Percentiles rank a stretch among this genome's conserved stretches.
phyloP scores from a whole-genome alignment of 1,284 basidiomycete species.

The Apiotrichum laibachii region DNA sequence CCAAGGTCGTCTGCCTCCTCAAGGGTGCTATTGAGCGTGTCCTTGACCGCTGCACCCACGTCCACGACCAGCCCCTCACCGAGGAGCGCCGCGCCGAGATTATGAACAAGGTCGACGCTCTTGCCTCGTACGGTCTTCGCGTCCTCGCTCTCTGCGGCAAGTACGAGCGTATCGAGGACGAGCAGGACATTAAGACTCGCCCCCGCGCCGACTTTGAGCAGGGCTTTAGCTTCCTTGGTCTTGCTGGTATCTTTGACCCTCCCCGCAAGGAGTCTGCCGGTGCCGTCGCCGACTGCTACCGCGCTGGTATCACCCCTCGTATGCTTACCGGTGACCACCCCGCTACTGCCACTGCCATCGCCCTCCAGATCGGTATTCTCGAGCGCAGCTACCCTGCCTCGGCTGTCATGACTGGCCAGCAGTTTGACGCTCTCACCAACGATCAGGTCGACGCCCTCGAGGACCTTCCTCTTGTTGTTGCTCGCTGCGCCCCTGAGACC shows the following conservation, averaged over 20 bases:
- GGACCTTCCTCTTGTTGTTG: conserved; percentile 60
- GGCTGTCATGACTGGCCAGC: conserved; percentile 57
- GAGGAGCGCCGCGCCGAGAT: conserved; percentile 50
- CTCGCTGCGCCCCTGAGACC: conserved; percentile 58
- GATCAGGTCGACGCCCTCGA: conserved; percentile 60
- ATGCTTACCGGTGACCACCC: conserved; percentile 61
- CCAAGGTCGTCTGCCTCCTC: conserved; percentile 46
- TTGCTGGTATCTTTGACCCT: conserved; percentile 67
- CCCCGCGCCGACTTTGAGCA: conserved; percentile 59
- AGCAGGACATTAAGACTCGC: conserved; percentile 40
- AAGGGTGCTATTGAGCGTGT: conserved; percentile 67
- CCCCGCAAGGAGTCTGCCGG: conserved; percentile 65
- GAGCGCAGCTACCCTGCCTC: conserved; percentile 49
- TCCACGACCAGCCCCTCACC: conserved; percentile 39
- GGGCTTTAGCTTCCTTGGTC: conserved; percentile 61
- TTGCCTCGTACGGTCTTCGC: conserved; percentile 61
- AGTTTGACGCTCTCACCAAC: conserved; percentile 65
- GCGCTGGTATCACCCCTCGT: conserved; percentile 65
- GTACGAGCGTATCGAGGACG: conserved; percentile 50
- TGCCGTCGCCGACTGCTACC: conserved; percentile 62
- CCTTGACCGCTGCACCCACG: conserved; percentile 55
- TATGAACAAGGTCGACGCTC: conserved; percentile 54
- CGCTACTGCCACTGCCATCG: conserved; percentile 56
- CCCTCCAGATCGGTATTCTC: conserved; percentile 58
- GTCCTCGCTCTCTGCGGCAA: conserved; percentile 53